Evolutionary conservation across 1,284 basidiomycete species (phyloP), one percentile per base, ranked within the genome.

Genomic region (Butyriboletus appendiculatus): DNA sequence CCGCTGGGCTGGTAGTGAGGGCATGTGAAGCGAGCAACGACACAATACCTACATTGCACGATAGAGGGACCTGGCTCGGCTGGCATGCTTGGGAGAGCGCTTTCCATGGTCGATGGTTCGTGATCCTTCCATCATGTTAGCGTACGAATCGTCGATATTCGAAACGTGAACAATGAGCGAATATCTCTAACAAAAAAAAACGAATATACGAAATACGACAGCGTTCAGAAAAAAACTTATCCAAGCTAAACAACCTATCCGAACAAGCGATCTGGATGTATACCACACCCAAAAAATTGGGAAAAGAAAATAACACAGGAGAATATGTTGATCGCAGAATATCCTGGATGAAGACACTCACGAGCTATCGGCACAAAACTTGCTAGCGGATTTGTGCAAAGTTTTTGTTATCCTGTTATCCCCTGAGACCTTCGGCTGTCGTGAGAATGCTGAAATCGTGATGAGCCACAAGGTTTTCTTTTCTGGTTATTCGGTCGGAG

Each of bases 381-480:
- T 48, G 56, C 48, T 37, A 55, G 43, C 30, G 30, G 53, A 58
- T 59, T 70, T 66, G 52, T 50, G 54, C 34, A 46, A 50, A n/a
- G 59, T 63, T 70, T 67, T 64, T 67, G 69, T 58, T 71, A 68
- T 68, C 63, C 54, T 59, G 50, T 64, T 69, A 69, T 66, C 69
- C 66, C 66, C 57, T 67, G 55, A 54, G 64, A 59, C 68, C 58
- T 58, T 71, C 66, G 68, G 69, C 66, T 70, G 66, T 67, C 66
- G 66, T 68, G 66, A 69, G 66, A 68, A 68, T 53, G 65, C 61
- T 56, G 52, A 66, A 68, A 67, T 69, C 62, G 53, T 46, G 63
- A 53, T 50, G 64, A 55, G 52, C 56, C 56, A 54, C 46, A 57
- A 51, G 35, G 57, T 58, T 67, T 61, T 61, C 62, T 63, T 67